These are phyloP conservation scores for Porcisia deanei DNA, from an alignment of 208 protist species.

Conservation along the genomic window DNA sequence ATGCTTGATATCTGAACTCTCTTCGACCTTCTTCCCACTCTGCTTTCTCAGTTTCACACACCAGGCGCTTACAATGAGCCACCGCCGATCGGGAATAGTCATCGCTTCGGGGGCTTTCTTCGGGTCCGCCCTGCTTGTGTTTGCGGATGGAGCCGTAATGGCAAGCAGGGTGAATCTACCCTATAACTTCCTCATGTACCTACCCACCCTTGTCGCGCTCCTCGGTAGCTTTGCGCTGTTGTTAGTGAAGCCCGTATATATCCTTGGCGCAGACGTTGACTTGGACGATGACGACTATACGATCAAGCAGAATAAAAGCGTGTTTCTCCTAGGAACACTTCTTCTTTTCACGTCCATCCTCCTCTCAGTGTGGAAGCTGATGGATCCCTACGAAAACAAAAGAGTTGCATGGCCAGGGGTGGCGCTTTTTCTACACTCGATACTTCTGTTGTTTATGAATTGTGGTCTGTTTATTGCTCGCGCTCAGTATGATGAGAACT, in stretches of 20 bases:
- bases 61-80: background rate
- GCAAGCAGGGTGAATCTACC: constrained; percentile 34
- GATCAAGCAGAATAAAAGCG: constrained; percentile 37
- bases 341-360: constrained; percentile 54
- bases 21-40: constrained; percentile 9
- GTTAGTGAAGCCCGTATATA: constrained; percentile 42
- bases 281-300: constrained; percentile 35
- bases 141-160: constrained; percentile 63
- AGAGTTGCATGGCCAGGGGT: constrained; percentile 42
- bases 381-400: constrained; percentile 44
- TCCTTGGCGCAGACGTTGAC: constrained; percentile 25
- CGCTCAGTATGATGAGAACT: constrained; percentile 14
- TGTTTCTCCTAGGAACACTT: constrained; percentile 60
- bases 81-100: constrained; percentile 3
- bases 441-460: constrained; percentile 51
- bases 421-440: constrained; percentile 44
- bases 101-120: constrained; percentile 45
- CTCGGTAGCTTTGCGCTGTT: constrained; percentile 55
- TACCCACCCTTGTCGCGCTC: constrained; percentile 45
- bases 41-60: background rate
- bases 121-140: constrained; percentile 38
- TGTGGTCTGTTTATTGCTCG: constrained; percentile 21
- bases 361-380: constrained; percentile 58
- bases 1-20: background rate
- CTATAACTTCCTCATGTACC: constrained; percentile 80